Base-by-base conservation (phyloP, 73 alveolate species). In the Paramecium sexaurelia region DNA sequence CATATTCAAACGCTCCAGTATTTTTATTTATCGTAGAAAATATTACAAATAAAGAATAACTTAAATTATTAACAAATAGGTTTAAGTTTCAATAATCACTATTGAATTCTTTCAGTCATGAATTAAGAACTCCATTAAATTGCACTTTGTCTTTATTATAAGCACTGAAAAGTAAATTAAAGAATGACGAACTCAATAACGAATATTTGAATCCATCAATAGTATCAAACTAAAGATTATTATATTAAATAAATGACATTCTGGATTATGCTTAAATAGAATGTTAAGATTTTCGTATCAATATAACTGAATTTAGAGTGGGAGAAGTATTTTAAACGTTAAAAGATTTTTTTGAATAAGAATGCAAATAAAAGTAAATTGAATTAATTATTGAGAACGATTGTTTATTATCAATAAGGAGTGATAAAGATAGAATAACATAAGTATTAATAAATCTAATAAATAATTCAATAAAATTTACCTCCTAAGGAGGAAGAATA, bases 91-190 rank as follows among this genome's bases (percentile, higher is more conserved):
- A 51, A 51, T n/a, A 51, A n/a, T 51, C 68, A n/a, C 7, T 51
- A 51, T 19, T 51, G 7, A 51, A 51, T 6, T 61, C 83, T n/a
- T 61, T 61, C 37, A 20, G 55, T 55, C 92, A 84, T 55, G 92
- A 84, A 56, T 33, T 84, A 15, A 84, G 92, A 26, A 84, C 92
- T 20, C 92, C 92, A 0, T 67, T 84, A 27, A 84, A 55, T 55
- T 84, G 92, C 29, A 84, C 47, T 45, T 17, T 84, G 39, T n/a
- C 41, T 26, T 45, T 84, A 47, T 67, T 84, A 22, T 22, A 43
- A 84, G 69, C 41, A 29, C 29, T 84, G 1, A 20, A 39, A 24
- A 33, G 55, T 10, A 24, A 47, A 20, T 29, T 84, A 47, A 39
- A 35, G 3, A 45, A 6, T 17, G 84, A 84, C 3, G 56, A 55